Percentiles rank a stretch among this genome's conserved stretches.
phyloP scores from a whole-genome alignment of 1,139 yeast species.

The Hyphopichia wangnamkhiaoensis region DNA sequence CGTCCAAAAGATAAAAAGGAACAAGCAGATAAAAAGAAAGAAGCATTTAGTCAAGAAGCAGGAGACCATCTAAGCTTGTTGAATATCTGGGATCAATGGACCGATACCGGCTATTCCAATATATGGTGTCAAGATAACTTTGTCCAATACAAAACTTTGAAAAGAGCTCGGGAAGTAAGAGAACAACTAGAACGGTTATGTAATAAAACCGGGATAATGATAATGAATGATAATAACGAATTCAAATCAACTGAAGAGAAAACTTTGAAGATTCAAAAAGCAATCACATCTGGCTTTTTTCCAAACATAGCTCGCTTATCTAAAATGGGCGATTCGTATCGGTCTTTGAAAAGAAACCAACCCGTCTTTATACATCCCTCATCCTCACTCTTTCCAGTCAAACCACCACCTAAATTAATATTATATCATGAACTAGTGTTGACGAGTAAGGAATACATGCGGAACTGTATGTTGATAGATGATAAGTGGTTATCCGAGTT shows the following conservation, averaged over 20 bases:
- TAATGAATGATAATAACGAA: conserved; percentile 16
- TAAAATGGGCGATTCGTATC: conserved; percentile 70
- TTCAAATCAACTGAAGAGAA: conserved; percentile 17
- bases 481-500: conserved; percentile 39
- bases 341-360: conserved; percentile 61
- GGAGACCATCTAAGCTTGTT: conserved; percentile 81
- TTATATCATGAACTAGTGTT: conserved; percentile 83
- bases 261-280: conserved; percentile 52
- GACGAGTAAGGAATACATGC: conserved; percentile 86
- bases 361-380: conserved; percentile 84
- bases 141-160: conserved; percentile 71
- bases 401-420: conserved; percentile 71
- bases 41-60: conserved; percentile 47
- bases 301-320: conserved; percentile 73
- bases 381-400: conserved; percentile 56
- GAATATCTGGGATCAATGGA: conserved; percentile 79
- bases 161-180: conserved; percentile 70
- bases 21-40: conserved; percentile 64
- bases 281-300: conserved; percentile 82
- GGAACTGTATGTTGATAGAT: conserved; percentile 76
- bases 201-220: conserved; percentile 52
- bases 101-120: conserved; percentile 62
- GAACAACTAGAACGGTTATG: conserved; percentile 70
- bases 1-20: conserved; percentile 71
- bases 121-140: conserved; percentile 90